phyloP scores from a whole-genome alignment of 805 yeast species.

The Groenewaldozyma tartarivorans region DNA sequence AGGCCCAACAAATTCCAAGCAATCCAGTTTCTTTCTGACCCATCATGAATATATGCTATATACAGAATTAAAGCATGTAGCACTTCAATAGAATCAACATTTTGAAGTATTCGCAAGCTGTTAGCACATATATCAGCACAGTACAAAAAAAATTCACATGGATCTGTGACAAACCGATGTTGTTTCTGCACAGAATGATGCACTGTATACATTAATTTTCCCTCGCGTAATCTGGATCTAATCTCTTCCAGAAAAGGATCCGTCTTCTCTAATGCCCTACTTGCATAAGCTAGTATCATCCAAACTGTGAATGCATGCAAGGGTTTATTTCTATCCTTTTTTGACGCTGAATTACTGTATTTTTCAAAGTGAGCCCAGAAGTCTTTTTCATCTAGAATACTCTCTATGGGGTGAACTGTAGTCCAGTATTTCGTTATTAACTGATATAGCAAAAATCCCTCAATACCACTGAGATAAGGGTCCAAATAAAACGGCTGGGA shows the following conservation, averaged over 20 bases:
- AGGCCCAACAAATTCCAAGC: constrained; percentile 11
- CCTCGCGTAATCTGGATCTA: constrained; percentile 1
- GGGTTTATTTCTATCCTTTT: background rate
- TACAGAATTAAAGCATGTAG: constrained; percentile 4
- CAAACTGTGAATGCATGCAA: constrained; percentile 2
- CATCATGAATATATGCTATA: constrained; percentile 10
- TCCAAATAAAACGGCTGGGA: constrained; percentile 7
- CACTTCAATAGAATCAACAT: constrained; percentile 2
- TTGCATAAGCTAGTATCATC: constrained; percentile 6
- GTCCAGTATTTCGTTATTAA: constrained; percentile 7
- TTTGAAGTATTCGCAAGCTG: constrained; percentile 1
- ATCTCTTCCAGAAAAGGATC: constrained; percentile 1
- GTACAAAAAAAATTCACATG: constrained; percentile 10
- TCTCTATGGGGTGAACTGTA: constrained; percentile 8
- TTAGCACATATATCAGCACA: constrained; percentile 9
- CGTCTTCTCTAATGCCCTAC: constrained; percentile 2
- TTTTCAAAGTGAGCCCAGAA: constrained; percentile 8
- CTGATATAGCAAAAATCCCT: constrained; percentile 1
- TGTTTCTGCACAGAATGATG: constrained; percentile 4
- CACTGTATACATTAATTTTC: constrained; percentile 3
- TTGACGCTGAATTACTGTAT: background rate
- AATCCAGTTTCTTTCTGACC: constrained; percentile 9
- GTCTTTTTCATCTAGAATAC: constrained; percentile 3
- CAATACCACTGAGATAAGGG: constrained; percentile 9
- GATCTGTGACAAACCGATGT: constrained; percentile 10